phyloP scores from a whole-genome alignment of 2,329 filamentous ascomycete species.

The Paracoccidioides lutzii region DNA sequence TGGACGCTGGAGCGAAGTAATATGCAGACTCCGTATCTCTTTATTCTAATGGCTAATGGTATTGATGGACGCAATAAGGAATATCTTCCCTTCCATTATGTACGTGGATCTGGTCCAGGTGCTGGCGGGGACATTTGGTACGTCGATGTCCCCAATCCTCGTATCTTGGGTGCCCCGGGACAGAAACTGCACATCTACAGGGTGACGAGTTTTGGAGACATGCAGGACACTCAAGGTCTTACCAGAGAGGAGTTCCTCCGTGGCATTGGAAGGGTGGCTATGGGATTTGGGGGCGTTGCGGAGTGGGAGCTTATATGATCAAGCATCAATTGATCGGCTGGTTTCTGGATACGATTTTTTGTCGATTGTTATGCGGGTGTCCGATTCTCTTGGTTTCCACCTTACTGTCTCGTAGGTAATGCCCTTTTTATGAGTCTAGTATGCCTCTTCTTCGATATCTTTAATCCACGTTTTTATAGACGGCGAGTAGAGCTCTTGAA shows the following conservation, averaged over 20 bases:
- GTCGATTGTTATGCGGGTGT: background rate
- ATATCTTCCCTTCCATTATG: constrained; percentile 51
- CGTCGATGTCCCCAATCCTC: constrained; percentile 53
- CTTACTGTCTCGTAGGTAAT: background rate
- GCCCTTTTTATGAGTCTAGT: background rate
- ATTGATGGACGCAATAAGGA: constrained; percentile 55
- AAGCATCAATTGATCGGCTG: background rate
- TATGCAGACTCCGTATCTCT: constrained; percentile 51
- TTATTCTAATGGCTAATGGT: constrained; percentile 56
- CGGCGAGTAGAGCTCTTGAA: background rate
- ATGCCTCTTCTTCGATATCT: background rate
- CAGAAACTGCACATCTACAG: constrained; percentile 54
- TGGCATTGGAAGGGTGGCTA: constrained; percentile 34
- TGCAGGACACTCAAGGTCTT: constrained; percentile 40
- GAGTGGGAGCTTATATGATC: constrained; percentile 40
- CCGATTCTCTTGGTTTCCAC: background rate
- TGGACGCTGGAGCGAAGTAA: constrained; percentile 61
- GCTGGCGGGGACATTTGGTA: constrained; percentile 74
- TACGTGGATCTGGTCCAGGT: constrained; percentile 24
- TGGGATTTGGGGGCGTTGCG: constrained; percentile 40
- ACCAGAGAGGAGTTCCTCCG: constrained; percentile 36
- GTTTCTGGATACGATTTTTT: background rate
- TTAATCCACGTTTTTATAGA: too few relatives aligned
- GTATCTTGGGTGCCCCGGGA: constrained; percentile 54
- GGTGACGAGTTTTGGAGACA: constrained; percentile 42